These are phyloP conservation scores for Pythium folliculosum DNA, from an alignment of 352 stramenopile genomes.

Conservation along the genomic window DNA sequence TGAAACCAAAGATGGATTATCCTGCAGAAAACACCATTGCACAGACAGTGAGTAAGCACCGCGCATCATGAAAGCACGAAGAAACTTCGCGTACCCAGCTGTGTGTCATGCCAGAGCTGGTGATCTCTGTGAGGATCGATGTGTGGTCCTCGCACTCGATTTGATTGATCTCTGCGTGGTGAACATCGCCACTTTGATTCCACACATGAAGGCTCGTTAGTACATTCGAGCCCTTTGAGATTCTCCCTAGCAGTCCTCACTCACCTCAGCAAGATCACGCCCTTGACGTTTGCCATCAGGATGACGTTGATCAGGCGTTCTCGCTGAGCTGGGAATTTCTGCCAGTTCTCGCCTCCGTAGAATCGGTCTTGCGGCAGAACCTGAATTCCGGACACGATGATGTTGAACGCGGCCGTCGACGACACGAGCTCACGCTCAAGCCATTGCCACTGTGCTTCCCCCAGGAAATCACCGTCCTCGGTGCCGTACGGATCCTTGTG, in stretches of 20 bases:
- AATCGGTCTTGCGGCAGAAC: conserved; percentile 47
- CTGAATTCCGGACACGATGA: conserved; percentile 76
- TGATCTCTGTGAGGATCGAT: conserved; percentile 44
- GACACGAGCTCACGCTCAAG: conserved; percentile 40
- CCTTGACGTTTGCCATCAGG: conserved; percentile 42
- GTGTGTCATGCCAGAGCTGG: conserved; percentile 84
- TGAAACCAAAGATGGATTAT: neutral
- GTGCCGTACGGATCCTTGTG: conserved; percentile 40
- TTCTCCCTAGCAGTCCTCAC: neutral
- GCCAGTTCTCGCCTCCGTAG: conserved; percentile 63
- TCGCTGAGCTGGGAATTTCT: conserved; percentile 51
- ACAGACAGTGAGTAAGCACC: neutral
- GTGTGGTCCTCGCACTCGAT: conserved; percentile 53
- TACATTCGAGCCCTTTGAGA: too few species aligned
- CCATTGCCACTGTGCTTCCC: conserved; percentile 46
- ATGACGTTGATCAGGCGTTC: conserved; percentile 59
- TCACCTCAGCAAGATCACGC: conserved; percentile 61
- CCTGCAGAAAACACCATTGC: neutral
- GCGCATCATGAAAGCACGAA: neutral
- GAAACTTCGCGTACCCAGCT: conserved; percentile 48
- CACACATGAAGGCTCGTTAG: neutral
- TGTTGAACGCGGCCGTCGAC: conserved; percentile 61
- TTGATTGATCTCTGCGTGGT: conserved; percentile 72
- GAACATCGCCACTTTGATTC: conserved; percentile 58
- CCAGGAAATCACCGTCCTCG: conserved; percentile 43